Base-by-base conservation (phyloP, 768 basidiomycete species). In the Agaricus bisporus region DNA sequence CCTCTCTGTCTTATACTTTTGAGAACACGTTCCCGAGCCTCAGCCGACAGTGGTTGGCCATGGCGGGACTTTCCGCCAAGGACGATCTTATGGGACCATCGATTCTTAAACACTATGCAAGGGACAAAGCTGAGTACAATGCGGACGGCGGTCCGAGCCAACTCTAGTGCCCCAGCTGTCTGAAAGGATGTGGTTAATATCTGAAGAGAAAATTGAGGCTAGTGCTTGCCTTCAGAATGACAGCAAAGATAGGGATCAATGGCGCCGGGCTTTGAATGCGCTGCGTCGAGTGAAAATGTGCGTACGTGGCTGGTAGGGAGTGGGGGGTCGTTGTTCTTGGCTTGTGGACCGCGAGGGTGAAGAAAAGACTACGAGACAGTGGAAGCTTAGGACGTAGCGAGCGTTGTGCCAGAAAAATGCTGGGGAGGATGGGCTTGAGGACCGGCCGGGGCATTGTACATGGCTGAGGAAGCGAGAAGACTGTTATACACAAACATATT, bases 51-150 rank as follows among this genome's bases (percentile, higher is more conserved):
- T 0, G 75, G 78, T 51, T 73, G 66, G 3, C 75, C 80, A 56
- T 80, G 75, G 7, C 46, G 17, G n/a, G 77, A 68, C 32, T 77
- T 78, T 5, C 77, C 78, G 42, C 67, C 66, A 60, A 75, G 73
- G 56, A 90, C 75, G 20, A 72, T 65, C 60, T 68, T 79, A 54
- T 70, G 74, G 0, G 81, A 71, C 57, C 70, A 76, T 57, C 75
- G 68, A 48, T 82, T 86, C 58, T 77, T 81, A 37, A 89, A 57
- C 49, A 88, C 66, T 55, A 90, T 63, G 29, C 88, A 64, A 20
- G 91, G 91, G 11, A 90, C 70, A 57, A 93, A 81, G 0, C 88
- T 91, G 29, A 93, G 73, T 0, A 81, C 83, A 48, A 93, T 74
- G 54, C 91, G 80, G 41, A 76, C 83, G 41, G 81, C 79, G 7